These are phyloP conservation scores for Ascochyta pisi DNA, from an alignment of 2,329 filamentous ascomycete genomes.

Conservation along the genomic window DNA sequence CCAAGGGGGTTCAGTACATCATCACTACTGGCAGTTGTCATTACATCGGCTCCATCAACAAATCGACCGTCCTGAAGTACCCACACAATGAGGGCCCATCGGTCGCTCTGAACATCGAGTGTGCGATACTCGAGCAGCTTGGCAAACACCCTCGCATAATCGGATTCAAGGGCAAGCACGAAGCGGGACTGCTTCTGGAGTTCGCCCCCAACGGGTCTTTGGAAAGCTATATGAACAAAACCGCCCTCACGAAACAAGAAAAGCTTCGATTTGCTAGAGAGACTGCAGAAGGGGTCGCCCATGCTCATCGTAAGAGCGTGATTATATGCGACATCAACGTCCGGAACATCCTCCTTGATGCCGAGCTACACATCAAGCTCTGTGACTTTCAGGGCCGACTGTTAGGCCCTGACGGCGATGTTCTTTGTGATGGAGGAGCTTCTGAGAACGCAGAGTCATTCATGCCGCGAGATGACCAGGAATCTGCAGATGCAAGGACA, in stretches of 20 bases:
- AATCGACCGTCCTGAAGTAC: conserved; percentile 17
- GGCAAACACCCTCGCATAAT: conserved; percentile 22
- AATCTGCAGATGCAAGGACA: conserved; percentile 22
- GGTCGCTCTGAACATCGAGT: conserved; percentile 5
- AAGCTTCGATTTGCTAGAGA: conserved; percentile 8
- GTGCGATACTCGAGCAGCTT: conserved; percentile 5
- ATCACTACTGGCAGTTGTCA: conserved; percentile 7
- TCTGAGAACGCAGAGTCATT: conserved; percentile 28
- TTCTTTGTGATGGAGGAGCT: conserved; percentile 2
- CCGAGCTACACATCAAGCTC: conserved; percentile 12
- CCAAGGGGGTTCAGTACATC: conserved; percentile 10
- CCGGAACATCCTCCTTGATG: conserved; percentile 15
- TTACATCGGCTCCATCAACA: conserved; percentile 17
- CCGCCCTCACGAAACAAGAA: background rate
- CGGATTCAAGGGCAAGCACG: conserved; percentile 12
- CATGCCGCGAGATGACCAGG: conserved; percentile 23
- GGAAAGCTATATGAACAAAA: conserved; percentile 13
- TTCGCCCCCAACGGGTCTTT: conserved; percentile 16
- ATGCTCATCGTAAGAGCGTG: conserved; percentile 17
- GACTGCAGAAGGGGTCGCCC: conserved; percentile 19
- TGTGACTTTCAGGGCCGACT: conserved; percentile 25
- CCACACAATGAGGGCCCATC: conserved; percentile 3
- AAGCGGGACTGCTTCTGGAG: conserved; percentile 19
- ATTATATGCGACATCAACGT: conserved; percentile 18
- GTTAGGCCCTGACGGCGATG: conserved; percentile 5